These are phyloP conservation scores for Lyophyllum atratum DNA, from an alignment of 768 basidiomycete species.

Conservation along the genomic window DNA sequence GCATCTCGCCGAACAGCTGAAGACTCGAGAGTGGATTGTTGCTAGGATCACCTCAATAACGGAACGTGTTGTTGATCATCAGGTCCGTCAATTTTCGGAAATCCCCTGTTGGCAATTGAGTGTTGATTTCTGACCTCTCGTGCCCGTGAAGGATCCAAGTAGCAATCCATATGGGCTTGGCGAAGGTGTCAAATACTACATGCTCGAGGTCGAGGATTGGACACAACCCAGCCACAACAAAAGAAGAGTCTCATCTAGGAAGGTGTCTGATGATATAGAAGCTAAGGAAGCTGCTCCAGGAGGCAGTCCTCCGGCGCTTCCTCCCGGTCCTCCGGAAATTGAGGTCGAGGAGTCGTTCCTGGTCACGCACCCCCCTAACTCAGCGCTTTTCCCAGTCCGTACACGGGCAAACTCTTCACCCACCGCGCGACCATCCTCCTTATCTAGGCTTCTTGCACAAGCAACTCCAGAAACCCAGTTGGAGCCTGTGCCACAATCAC, in stretches of 20 bases:
- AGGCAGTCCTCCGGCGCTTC: slow-evolving; percentile 42
- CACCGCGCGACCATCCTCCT: slow-evolving; percentile 71
- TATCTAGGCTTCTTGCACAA: slow-evolving; percentile 79
- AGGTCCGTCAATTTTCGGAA: slow-evolving; percentile 42
- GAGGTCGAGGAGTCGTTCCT: slow-evolving; percentile 77
- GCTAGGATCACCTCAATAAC: slow-evolving; percentile 88
- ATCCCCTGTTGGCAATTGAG: not conserved
- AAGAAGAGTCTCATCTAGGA: slow-evolving; percentile 55
- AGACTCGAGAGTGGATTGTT: slow-evolving; percentile 93
- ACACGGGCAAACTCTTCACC: slow-evolving; percentile 69
- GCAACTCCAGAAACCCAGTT: slow-evolving; percentile 49
- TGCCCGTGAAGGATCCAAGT: slow-evolving; percentile 59
- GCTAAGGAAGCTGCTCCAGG: slow-evolving; percentile 34
- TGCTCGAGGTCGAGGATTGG: slow-evolving; percentile 95
- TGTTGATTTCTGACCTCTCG: slow-evolving; percentile 5
- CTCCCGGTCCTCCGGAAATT: slow-evolving; percentile 64
- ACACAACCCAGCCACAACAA: slow-evolving; percentile 73
- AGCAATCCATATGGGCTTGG: slow-evolving; percentile 90
- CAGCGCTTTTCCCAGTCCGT: slow-evolving; percentile 65
- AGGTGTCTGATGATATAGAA: slow-evolving; percentile 44
- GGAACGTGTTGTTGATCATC: slow-evolving; percentile 80
- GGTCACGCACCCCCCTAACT: slow-evolving; percentile 64
- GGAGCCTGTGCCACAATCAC: slow-evolving; percentile 25
- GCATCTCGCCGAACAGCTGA: slow-evolving; percentile 85
- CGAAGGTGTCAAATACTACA: slow-evolving; percentile 89